Base-by-base conservation (phyloP, 2,329 filamentous ascomycete genomes). In the Ceratocystis albifundus region DNA sequence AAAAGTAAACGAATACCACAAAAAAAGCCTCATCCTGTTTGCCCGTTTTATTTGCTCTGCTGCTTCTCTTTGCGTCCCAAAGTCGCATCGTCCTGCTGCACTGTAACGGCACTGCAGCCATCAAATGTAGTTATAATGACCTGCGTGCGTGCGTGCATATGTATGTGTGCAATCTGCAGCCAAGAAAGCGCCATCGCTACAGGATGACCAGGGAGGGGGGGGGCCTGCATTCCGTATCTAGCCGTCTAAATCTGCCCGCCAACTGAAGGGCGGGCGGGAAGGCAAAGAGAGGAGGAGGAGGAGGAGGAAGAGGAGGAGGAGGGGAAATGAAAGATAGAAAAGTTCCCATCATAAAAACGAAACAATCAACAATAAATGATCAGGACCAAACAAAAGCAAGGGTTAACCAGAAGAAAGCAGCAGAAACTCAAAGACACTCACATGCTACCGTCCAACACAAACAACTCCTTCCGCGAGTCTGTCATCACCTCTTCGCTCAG, bases 391-490 rank as follows among this genome's bases (percentile, higher is more conserved):
- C 12, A 12, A 12, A 12, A 12, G 10, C 36, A 41, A 15, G 4
- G 4, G 15, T 15, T 4, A 41, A 41, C 4, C 36, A 12, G 10
- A 15, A 41, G 4, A 41, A 41, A 41, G 10, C 8, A 50, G 48
- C 48, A 20, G 48, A 50, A 20, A 57, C 12, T 20, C 48, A 10
- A 41, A 53, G 30, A 32, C 32, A 84, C 90, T 74, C 84, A 96
- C 93, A 97, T 87, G 72, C 91, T 86, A 71, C 82, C 85, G 70
- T 96, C 89, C 25, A 96, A 80, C 44, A 97, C 85, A 73, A 99
- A 97, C 67, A 97, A 80, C 67, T 97, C 93, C 74, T 88, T 89
- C 67, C 93, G 83, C 28, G 82, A 81, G 75, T 96, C 92, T 71
- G 86, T 88, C 90, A 97, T 96, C 65, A 89, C 77, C 71, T 92